Base-by-base conservation (phyloP, 2,329 filamentous ascomycete species). In the Nigrograna mackinnonii region DNA sequence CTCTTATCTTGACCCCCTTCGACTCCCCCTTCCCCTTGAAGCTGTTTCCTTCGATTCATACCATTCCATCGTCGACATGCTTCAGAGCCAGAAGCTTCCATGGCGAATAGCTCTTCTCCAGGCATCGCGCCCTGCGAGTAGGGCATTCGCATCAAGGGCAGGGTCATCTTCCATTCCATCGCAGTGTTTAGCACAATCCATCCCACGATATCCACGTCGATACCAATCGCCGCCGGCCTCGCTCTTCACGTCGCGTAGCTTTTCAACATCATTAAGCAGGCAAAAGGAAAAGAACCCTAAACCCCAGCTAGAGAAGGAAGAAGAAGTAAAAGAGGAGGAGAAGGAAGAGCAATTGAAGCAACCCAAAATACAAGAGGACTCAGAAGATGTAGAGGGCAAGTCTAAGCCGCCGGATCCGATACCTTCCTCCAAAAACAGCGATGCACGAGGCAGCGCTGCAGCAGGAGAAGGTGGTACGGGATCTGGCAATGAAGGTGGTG, bases 31-130 rank as follows among this genome's bases (percentile, higher is more conserved):
- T n/a, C n/a, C n/a, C n/a, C n/a, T n/a, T n/a, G n/a, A n/a, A n/a
- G n/a, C n/a, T n/a, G n/a, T n/a, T n/a, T n/a, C n/a, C n/a, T n/a
- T n/a, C n/a, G n/a, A n/a, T n/a, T n/a, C 22, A 30, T 20, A 14
- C 39, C 49, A 32, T 42, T 20, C 34, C 17, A 32, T 39, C 51
- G 47, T 31, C 46, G 86, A 85, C 44, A 86, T 86, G 83, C 75
- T 83, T 66, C 81, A 82, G 73, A 77, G 80, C 60, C 80, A 82
- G 69, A 79, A 78, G 54, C 69, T 85, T 61, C 79, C 82, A 71
- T 86, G 83, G 83, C 79, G 83, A 73, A 72, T 75, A 68, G 81
- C 80, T 57, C 73, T 82, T 60, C 76, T 74, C 52, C 72, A 73
- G 56, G 72, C 75, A 46, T 70, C 72, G 57, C 72, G 70, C 41